Conservation (phyloP, 2,329 filamentous ascomycete genomes). For the Diaporthe destruens region DNA sequence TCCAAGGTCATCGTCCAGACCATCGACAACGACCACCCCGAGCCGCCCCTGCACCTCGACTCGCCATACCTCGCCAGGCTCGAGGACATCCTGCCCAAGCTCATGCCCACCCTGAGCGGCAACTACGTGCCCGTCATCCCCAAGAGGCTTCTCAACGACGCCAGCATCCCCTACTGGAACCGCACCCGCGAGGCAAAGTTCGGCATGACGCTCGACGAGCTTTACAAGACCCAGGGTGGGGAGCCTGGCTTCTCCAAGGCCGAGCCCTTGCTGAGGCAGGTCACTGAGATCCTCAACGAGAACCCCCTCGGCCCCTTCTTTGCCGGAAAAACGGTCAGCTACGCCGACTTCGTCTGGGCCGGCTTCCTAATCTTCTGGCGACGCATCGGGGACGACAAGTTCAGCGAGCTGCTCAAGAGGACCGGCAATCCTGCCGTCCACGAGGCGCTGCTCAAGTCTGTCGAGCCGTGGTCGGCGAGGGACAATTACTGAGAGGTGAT, state of each 20-base stretch:
- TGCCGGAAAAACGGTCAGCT: slow-evolving; percentile 66
- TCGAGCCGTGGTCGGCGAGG: slow-evolving; percentile 57
- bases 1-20: slow-evolving; percentile 69
- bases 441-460: slow-evolving; percentile 54
- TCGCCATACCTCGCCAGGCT: slow-evolving; percentile 62
- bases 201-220: slow-evolving; percentile 66
- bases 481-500: slow-evolving; percentile 49
- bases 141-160: slow-evolving; percentile 62
- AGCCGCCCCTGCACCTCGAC: slow-evolving; percentile 69
- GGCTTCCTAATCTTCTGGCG: slow-evolving; percentile 53
- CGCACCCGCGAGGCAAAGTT: slow-evolving; percentile 61
- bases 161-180: slow-evolving; percentile 67
- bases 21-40: slow-evolving; percentile 70
- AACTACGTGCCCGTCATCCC: slow-evolving; percentile 64
- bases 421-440: slow-evolving; percentile 56
- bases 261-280: slow-evolving; percentile 50
- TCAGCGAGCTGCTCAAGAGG: slow-evolving; percentile 52
- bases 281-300: slow-evolving; percentile 64
- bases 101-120: slow-evolving; percentile 52
- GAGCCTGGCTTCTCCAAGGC: slow-evolving; percentile 63
- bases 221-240: slow-evolving; percentile 60
- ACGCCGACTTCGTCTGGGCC: slow-evolving; percentile 66
- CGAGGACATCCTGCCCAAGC: slow-evolving; percentile 52
- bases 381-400: slow-evolving; percentile 52
- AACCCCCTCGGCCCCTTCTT: slow-evolving; percentile 71